phyloP scores from a whole-genome alignment of 192 early-diverging fungal genomes.

The Thamnidium elegans region DNA sequence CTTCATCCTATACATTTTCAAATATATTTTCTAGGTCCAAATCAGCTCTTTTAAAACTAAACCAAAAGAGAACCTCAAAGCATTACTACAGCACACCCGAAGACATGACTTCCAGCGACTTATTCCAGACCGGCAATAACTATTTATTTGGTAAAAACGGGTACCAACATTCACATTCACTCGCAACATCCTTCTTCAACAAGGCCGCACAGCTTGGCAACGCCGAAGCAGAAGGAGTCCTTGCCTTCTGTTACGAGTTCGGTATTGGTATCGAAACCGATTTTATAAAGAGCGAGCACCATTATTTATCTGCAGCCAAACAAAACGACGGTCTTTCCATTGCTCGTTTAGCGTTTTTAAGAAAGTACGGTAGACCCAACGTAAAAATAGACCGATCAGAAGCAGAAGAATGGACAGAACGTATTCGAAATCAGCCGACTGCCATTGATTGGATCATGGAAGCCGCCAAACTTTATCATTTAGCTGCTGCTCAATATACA shows the following conservation, averaged over 20 bases:
- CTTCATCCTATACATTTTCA: neutral
- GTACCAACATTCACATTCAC: neutral
- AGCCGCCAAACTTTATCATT: slow-evolving; percentile 61
- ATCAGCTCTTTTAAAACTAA: slow-evolving; percentile 6
- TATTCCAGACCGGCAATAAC: slow-evolving; percentile 19
- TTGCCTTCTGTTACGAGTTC: slow-evolving; percentile 87
- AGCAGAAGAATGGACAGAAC: slow-evolving; percentile 73
- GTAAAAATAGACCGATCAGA: slow-evolving; percentile 82
- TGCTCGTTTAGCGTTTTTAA: slow-evolving; percentile 70
- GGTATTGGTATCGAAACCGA: slow-evolving; percentile 67
- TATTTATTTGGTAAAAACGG: slow-evolving; percentile 27
- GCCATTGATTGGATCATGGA: slow-evolving; percentile 62
- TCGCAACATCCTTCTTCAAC: slow-evolving; percentile 28
- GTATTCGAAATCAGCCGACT: slow-evolving; percentile 40
- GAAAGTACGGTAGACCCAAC: slow-evolving; percentile 76
- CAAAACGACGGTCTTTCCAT: slow-evolving; percentile 61
- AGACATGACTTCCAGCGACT: neutral
- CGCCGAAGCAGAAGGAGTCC: slow-evolving; percentile 52
- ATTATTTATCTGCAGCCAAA: slow-evolving; percentile 65
- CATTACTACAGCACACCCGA: neutral
- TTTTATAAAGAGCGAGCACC: slow-evolving; percentile 56
- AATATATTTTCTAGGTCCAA: slow-evolving; percentile 1
- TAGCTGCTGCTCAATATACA: slow-evolving; percentile 67
- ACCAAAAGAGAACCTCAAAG: neutral
- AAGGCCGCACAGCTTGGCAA: slow-evolving; percentile 46